Base-by-base conservation (phyloP, 2,329 filamentous ascomycete genomes). In the Huntiella omanensis region DNA sequence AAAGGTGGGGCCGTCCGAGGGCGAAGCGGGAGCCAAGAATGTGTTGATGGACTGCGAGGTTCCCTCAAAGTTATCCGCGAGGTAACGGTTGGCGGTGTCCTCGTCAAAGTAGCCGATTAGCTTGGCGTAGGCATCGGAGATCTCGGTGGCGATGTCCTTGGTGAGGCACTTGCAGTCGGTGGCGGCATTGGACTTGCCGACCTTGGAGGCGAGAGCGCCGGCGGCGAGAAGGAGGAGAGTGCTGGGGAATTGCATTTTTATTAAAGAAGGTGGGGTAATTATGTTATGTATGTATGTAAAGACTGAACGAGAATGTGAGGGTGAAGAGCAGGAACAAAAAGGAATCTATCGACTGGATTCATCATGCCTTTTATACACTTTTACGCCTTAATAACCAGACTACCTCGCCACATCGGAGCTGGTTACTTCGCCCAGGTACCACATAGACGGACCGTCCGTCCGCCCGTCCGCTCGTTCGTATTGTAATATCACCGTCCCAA, bases 31-130 rank as follows among this genome's bases (percentile, higher is more conserved):
- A 40, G 44, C 46, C 15, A 51, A 15, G 36, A 52, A 52, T 48
- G 49, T 51, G 50, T 51, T 52, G 51, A 52, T 52, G 47, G 45
- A 49, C 45, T 51, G 47, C 40, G 49, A 50, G 33, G 45, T 46
- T 33, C 46, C 47, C 37, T 38, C 40, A 38, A 49, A 51, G 44
- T 51, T 46, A 10, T 52, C 50, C 5, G 48, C 40, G 16, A 52
- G 46, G 43, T 51, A 52, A 33, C 44, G 42, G 10, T 41, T 37
- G 4, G 48, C 48, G 32, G 48, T 48, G 17, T 69, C 69, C 51
- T 70, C 65, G 55, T 73, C 69, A 51, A 72, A 74, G 41, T 62
- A 67, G 22, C 71, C 70, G 51, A 73, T 69, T 1, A 75, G 62
- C 1, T 63, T 61, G 22, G 62, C 69, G 53, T 71, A 73, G 34